phyloP scores from a whole-genome alignment of 2,329 filamentous ascomycete species.

The Fusarium mexicanum region DNA sequence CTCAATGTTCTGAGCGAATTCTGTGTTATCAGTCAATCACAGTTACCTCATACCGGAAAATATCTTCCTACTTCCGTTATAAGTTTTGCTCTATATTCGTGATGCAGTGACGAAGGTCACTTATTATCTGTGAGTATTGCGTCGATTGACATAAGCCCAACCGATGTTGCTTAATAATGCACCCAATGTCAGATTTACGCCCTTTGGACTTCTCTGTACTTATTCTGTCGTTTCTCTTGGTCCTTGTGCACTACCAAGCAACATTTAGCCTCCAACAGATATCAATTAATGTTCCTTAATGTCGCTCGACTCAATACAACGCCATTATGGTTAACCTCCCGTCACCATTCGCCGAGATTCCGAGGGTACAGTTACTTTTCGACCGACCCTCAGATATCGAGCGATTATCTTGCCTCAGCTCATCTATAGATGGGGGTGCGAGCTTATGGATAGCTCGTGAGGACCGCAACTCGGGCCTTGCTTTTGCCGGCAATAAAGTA shows the following conservation, averaged over 20 bases:
- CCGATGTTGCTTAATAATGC: conserved; percentile 12
- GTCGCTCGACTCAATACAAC: not conserved
- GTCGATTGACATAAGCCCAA: not conserved
- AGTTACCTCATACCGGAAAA: accelerated
- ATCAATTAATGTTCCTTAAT: not conserved
- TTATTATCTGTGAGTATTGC: not conserved
- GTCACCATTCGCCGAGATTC: conserved; percentile 9
- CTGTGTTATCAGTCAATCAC: not conserved
- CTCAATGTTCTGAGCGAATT: not conserved
- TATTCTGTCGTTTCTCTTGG: not conserved
- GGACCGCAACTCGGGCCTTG: conserved; percentile 30
- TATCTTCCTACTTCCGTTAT: accelerated
- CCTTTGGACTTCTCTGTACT: not conserved
- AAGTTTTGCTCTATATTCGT: not conserved
- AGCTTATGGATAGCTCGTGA: conserved; percentile 22
- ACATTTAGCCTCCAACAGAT: not conserved
- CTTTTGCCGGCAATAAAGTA: conserved; percentile 28
- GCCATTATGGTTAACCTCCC: conserved; percentile 8
- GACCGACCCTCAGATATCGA: conserved; percentile 23
- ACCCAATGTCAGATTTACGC: not conserved
- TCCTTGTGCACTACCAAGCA: no score
- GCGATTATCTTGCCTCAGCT: conserved; percentile 9
- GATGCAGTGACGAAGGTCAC: not conserved
- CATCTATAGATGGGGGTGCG: not conserved
- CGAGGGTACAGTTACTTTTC: conserved; percentile 19